Base-by-base conservation (phyloP, 1,139 yeast species). In the Yamadazyma friedrichii region DNA sequence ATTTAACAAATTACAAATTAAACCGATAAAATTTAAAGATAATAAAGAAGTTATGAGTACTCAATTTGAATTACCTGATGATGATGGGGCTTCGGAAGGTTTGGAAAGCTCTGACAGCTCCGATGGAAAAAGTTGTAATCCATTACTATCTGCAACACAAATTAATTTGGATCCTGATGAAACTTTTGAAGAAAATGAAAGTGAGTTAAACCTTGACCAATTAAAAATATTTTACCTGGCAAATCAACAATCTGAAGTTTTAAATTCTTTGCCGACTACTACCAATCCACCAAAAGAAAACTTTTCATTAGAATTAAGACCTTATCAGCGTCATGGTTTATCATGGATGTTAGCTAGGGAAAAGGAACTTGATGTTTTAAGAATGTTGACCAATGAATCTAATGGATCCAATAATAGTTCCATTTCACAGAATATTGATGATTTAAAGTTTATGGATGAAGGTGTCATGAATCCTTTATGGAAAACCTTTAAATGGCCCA, bases 381-480 rank as follows among this genome's bases (percentile, higher is more conserved):
- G 71, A 36, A 39, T 46, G 15, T 58, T 69, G 16, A 58, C 67
- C 3, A 55, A 52, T 9, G 56, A 50, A 13, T 43, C 37, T 2
- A 36, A 38, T 6, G 45, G 48, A 6, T 31, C 40, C 2, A n/a
- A 35, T 3, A 15, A 16, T n/a, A 16, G 5, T 20, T 3, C 9
- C 9, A 15, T 10, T 12, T 10, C 35, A 4, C 71, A 65, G 46
- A 53, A 63, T 1, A 57, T 56, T 36, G 40, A 47, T 6, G 54
- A 51, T 5, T 57, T 67, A 8, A 53, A 58, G 26, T 58, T 59
- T 10, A 53, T 54, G 38, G 67, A 64, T 26, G 75, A 72, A n/a
- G 84, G 80, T 3, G 67, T 80, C 22, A 74, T 86, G 68, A 88
- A 89, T 55, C 98, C 98, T 0, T 62, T 93, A 25, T 93, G 98